Base-by-base conservation (phyloP, 352 stramenopile species). In the Hyaloperonospora arabidopsidis region DNA sequence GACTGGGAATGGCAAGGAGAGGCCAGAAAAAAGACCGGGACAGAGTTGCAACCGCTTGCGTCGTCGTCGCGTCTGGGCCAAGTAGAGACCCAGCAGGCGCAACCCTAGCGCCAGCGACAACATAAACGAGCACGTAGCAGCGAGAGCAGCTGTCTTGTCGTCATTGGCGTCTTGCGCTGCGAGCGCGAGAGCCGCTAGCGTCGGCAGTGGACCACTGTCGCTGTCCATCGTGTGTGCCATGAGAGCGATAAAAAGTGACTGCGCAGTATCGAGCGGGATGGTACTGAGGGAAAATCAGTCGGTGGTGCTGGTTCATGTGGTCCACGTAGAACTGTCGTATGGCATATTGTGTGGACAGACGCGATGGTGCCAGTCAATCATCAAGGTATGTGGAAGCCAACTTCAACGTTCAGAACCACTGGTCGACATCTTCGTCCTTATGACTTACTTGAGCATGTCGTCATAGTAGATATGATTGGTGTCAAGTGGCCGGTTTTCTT, bases 101-200 rank as follows among this genome's bases (percentile, higher is more conserved):
- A 87, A 57, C 8, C 49, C 39, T 21, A 84, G 61, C 36, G 74
- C 74, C 7, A 86, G 45, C 29, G 68, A 78, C 29, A 86, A 45
- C 77, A 86, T 84, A 32, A 70, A 74, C 14, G 74, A 78, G 67
- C 74, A 84, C 12, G 74, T 84, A 38, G 52, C 60, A 17, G 84
- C 67, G 18, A 86, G 62, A 52, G 74, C 68, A 25, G 49, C 61
- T 21, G 72, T 85, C 62, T 87, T 76, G 56, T 75, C 68, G 10
- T 77, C 69, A 48, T 71, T 67, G 21, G 25, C 25, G 25, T 32
- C 25, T 32, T 32, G 25, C 49, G 43, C 10, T 29, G 15, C 44
- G 1, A 56, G 45, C 35, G 60, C 49, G 15, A 46, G 45, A 23
- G 50, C 45, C 36, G 55, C 55, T 3, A 61, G 49, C 17, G 61